Evolutionary conservation across 2,329 filamentous ascomycete species (phyloP).

Genomic region (Diaporthe caulivora): DNA sequence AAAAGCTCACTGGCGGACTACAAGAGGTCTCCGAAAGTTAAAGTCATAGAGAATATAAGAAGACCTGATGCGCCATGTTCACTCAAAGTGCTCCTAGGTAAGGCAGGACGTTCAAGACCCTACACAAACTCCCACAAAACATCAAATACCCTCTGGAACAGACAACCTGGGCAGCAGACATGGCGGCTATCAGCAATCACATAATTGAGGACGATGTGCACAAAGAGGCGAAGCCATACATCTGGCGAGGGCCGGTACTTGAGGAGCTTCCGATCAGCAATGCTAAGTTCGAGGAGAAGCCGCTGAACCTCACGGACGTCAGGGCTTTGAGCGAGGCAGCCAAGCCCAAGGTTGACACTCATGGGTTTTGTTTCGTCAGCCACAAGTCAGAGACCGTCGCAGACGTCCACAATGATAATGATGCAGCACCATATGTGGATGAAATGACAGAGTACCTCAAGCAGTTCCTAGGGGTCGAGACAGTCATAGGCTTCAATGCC

Average conservation of each 20-base stretch:
- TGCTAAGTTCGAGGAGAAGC: constrained; percentile 26
- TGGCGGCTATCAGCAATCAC: constrained; percentile 36
- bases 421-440: constrained; percentile 20
- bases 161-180: not conserved
- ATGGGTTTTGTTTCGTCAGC: constrained; percentile 20
- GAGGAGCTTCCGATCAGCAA: constrained; percentile 22
- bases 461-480: not conserved
- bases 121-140: too few species aligned
- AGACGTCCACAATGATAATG: constrained; percentile 7
- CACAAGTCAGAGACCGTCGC: constrained; percentile 9
- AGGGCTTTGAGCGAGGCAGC: constrained; percentile 16
- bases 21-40: constrained; percentile 1
- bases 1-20: not conserved
- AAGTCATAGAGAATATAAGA: not conserved
- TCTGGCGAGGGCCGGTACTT: constrained; percentile 3
- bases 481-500: constrained; percentile 28
- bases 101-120: not conserved
- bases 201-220: constrained; percentile 22
- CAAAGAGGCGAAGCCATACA: constrained; percentile 12
- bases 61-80: not conserved
- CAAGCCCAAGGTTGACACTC: constrained; percentile 24
- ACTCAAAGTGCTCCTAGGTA: not conserved
- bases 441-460: constrained; percentile 18
- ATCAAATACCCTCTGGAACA: too few species aligned
- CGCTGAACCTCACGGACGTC: constrained; percentile 24